A percentile compares a stretch with the other conserved stretches of the same genome.
Evolutionary conservation across 192 early-diverging fungal species (phyloP).

Genomic region (Funneliformis mosseae): DNA sequence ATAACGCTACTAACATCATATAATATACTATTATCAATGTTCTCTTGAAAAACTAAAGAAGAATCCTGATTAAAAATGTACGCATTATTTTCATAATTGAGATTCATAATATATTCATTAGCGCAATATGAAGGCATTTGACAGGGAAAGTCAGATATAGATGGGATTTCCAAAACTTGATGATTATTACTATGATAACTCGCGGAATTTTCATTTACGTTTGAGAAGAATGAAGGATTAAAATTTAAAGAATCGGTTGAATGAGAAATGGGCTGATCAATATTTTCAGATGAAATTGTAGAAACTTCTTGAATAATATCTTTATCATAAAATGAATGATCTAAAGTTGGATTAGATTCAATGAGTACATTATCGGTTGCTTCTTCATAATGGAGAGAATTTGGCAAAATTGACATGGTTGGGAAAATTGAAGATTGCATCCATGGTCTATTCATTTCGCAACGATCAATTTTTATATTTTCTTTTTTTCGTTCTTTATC

Average conservation of each 20-base stretch:
- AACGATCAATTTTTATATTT: not conserved
- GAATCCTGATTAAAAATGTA: not conserved
- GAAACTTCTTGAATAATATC: no score
- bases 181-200: not conserved
- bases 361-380: not conserved
- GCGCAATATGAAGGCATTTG: not conserved
- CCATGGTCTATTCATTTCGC: not conserved
- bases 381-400: not conserved
- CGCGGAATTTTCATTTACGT: not conserved
- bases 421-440: not conserved
- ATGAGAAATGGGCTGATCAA: not conserved
- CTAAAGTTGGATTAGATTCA: no score
- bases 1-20: no score
- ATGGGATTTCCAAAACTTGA: not conserved
- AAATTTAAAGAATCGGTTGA: not conserved
- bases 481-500: not conserved
- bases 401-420: not conserved
- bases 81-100: not conserved
- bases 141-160: not conserved
- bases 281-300: not conserved
- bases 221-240: not conserved
- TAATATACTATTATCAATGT: no score
- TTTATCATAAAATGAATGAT: not conserved
- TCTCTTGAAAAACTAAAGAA: not conserved
- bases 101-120: not conserved